These are phyloP conservation scores for Phytophthora brassicae DNA, from an alignment of 352 stramenopile genomes.

Conservation along the genomic window DNA sequence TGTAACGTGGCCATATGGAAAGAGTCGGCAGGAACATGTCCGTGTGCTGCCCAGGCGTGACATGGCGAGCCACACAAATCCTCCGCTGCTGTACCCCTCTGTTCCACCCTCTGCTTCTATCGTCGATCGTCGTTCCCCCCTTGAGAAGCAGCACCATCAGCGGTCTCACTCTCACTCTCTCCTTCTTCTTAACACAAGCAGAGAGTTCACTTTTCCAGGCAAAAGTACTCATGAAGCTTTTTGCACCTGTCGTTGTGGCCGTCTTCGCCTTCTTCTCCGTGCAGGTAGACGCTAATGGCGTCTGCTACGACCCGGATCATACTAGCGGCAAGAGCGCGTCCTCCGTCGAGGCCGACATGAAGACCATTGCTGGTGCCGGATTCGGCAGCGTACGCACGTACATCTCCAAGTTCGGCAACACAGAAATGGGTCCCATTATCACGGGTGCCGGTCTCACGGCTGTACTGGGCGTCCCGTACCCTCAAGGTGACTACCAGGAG, in stretches of 20 bases:
- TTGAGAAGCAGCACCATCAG: slow-evolving; percentile 2
- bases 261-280: slow-evolving; percentile 35
- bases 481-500: slow-evolving; percentile 38
- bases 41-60: no score
- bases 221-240: slow-evolving; percentile 39
- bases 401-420: slow-evolving; percentile 43
- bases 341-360: slow-evolving; percentile 48
- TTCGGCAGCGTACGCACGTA: slow-evolving; percentile 56
- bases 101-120: slow-evolving; percentile 15
- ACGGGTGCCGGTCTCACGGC: slow-evolving; percentile 50
- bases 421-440: slow-evolving; percentile 44
- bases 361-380: slow-evolving; percentile 44
- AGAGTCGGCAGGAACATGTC: no score
- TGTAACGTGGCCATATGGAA: no score
- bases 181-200: slow-evolving; percentile 11
- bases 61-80: no score
- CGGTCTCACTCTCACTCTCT: slow-evolving; percentile 32
- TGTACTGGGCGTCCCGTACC: slow-evolving; percentile 48
- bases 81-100: no score
- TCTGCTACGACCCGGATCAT: slow-evolving; percentile 57
- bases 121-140: slow-evolving; percentile 15
- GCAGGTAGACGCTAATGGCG: slow-evolving; percentile 32
- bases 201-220: slow-evolving; percentile 21
- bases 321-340: slow-evolving; percentile 35
- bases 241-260: slow-evolving; percentile 25